These are phyloP conservation scores for Calonectria hongkongensis DNA, from an alignment of 2,329 filamentous ascomycete species.

Conservation along the genomic window DNA sequence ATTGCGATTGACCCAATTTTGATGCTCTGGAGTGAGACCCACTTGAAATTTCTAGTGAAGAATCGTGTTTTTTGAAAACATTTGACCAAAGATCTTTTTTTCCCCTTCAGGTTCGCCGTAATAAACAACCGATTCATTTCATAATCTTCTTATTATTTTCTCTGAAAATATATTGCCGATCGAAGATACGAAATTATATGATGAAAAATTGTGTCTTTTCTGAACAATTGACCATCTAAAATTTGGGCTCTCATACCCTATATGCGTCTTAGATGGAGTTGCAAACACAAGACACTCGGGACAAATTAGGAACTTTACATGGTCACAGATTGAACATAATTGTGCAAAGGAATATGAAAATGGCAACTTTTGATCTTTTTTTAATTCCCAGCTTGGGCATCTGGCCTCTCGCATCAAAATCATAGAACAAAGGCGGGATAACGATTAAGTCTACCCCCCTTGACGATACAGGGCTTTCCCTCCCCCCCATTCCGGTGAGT, in stretches of 20 bases:
- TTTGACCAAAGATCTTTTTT: no score
- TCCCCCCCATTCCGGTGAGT: conserved; percentile 66
- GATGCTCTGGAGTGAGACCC: background rate
- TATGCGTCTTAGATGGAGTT: no score
- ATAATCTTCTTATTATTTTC: no score
- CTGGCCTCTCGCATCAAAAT: conserved; percentile 55
- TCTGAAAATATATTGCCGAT: no score
- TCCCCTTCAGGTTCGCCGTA: no score
- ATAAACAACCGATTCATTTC: no score
- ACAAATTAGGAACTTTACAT: background rate
- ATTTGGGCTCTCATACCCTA: no score
- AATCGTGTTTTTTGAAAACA: no score
- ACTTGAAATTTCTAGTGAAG: background rate
- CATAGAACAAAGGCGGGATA: conserved; percentile 74
- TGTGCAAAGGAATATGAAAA: conserved; percentile 17
- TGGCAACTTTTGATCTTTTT: conserved; percentile 49
- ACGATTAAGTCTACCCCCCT: conserved; percentile 93
- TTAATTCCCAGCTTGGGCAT: conserved; percentile 48
- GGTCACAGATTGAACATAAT: background rate
- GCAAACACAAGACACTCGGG: background rate
- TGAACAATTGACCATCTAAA: no score
- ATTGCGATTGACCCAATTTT: conserved; percentile 4
- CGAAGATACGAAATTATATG: no score
- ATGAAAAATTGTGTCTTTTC: no score
- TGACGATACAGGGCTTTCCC: conserved; percentile 99